Evolutionary conservation across 1,139 yeast species (phyloP).

Genomic region (Candida smagusa): DNA sequence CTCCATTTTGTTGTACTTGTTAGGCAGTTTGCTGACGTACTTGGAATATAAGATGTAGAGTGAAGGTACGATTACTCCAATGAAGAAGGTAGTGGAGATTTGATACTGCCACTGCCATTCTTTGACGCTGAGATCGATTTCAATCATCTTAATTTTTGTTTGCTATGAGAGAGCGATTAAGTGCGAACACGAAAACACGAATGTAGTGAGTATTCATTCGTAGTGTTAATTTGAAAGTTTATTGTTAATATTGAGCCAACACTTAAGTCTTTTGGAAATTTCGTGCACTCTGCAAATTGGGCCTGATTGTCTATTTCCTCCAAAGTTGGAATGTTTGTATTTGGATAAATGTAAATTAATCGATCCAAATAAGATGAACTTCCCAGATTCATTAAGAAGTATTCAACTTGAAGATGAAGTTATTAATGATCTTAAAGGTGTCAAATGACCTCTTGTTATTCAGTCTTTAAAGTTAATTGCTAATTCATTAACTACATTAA

Average conservation of each 20-base stretch:
- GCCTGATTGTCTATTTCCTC: neutral
- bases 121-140: conserved; percentile 40
- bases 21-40: conserved; percentile 39
- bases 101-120: conserved; percentile 50
- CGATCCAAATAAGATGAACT: neutral
- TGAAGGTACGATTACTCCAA: conserved; percentile 39
- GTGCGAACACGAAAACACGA: too few species aligned
- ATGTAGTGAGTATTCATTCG: too few species aligned
- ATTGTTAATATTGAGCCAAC: too few species aligned
- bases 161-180: too few species aligned
- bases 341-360: neutral
- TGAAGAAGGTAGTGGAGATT: conserved; percentile 44
- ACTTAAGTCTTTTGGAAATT: neutral
- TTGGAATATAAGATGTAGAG: conserved; percentile 36
- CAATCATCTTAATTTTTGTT: conserved; percentile 29
- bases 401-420: neutral
- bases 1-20: conserved; percentile 42
- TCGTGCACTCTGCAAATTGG: neutral
- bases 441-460: neutral
- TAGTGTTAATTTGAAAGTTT: too few species aligned
- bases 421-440: neutral
- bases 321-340: neutral
- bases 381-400: neutral
- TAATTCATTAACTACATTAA: too few species aligned
- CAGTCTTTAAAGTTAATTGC: neutral